Conservation (phyloP, 169 alveolate species). For the Pseudocohnilembus persalinus region DNA sequence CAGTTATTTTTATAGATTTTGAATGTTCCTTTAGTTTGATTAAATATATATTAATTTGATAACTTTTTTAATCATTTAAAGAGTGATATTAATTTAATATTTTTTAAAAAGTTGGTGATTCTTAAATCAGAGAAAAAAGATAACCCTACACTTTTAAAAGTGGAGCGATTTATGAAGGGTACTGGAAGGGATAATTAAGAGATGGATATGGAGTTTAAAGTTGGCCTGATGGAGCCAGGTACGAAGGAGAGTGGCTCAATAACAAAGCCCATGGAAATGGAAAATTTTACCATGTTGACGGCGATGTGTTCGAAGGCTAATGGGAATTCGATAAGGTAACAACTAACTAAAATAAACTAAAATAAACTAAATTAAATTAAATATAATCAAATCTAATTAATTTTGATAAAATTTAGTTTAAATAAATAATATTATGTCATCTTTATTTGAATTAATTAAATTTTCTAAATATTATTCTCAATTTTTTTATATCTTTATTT, state of each 20-base stretch:
- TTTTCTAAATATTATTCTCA: too few species aligned
- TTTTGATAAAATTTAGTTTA: too few species aligned
- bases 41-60: too few species aligned
- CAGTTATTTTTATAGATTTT: too few species aligned
- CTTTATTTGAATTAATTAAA: too few species aligned
- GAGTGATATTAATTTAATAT: neutral
- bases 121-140: constrained; percentile 40
- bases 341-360: too few species aligned
- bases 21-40: too few species aligned
- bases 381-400: too few species aligned
- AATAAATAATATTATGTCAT: neutral
- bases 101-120: neutral
- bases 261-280: constrained; percentile 63
- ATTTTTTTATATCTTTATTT: too few species aligned
- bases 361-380: too few species aligned
- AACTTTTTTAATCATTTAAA: too few species aligned
- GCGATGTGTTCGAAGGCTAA: constrained; percentile 44
- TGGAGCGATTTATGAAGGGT: constrained; percentile 67
- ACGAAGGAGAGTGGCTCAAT: constrained; percentile 58
- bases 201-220: constrained; percentile 61
- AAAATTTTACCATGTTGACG: constrained; percentile 60
- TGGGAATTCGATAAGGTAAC: constrained; percentile 42
- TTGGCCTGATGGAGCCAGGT: constrained; percentile 69
- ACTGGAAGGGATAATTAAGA: constrained; percentile 66
- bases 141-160: constrained; percentile 44